phyloP scores from a whole-genome alignment of 805 yeast species.

The Wilhelminamyces savonicus region DNA sequence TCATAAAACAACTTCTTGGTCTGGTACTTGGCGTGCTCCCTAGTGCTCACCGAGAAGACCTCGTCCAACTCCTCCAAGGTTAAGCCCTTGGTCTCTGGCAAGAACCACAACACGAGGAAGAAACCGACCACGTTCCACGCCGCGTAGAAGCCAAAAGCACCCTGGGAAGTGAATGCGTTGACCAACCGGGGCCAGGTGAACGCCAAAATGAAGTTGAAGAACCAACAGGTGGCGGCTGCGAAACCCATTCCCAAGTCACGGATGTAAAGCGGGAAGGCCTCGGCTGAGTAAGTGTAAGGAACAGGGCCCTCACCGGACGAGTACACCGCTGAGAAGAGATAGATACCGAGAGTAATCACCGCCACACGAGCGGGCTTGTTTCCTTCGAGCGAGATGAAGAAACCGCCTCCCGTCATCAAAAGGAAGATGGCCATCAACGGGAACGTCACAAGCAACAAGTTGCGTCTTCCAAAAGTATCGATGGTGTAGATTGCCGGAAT shows the following conservation, averaged over 20 bases:
- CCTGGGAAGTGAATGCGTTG: conserved; percentile 64
- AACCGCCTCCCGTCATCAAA: conserved; percentile 61
- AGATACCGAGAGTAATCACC: conserved; percentile 65
- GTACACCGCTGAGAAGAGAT: conserved; percentile 65
- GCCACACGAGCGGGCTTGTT: conserved; percentile 52
- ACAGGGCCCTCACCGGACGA: conserved; percentile 88
- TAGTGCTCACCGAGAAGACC: conserved; percentile 57
- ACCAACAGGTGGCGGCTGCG: conserved; percentile 73
- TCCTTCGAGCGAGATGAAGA: conserved; percentile 51
- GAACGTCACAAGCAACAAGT: conserved; percentile 50
- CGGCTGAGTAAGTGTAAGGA: conserved; percentile 85
- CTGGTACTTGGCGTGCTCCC: conserved; percentile 46
- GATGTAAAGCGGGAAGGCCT: conserved; percentile 71
- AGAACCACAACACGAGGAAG: conserved; percentile 62
- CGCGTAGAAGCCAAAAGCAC: conserved; percentile 87
- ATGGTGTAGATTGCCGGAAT: conserved; percentile 77
- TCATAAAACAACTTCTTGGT: conserved; percentile 28
- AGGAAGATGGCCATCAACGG: conserved; percentile 59
- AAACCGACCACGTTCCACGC: conserved; percentile 75
- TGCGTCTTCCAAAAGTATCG: conserved; percentile 71
- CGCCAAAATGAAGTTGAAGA: conserved; percentile 63
- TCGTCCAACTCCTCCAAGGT: conserved; percentile 75
- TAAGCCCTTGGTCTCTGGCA: conserved; percentile 67
- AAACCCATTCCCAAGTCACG: conserved; percentile 77
- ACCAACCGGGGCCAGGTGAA: conserved; percentile 75